phyloP scores from a whole-genome alignment of 2,329 filamentous ascomycete species.

The Thelonectria blattea region DNA sequence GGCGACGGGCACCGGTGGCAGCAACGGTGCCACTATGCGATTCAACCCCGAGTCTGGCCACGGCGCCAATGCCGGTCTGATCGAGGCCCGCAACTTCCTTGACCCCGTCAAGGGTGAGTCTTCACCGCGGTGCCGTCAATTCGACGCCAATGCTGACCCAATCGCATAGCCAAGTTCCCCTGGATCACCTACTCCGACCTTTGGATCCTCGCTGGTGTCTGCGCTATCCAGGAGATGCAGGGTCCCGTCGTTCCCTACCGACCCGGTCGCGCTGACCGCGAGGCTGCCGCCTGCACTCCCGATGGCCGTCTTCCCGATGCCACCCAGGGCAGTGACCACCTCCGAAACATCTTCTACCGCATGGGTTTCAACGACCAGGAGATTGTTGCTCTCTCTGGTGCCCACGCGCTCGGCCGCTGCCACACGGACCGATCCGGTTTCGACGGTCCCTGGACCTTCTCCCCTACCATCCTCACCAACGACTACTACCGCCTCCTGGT shows the following conservation, averaged over 20 bases:
- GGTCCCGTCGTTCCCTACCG: conserved; percentile 88
- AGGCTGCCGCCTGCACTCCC: conserved; percentile 85
- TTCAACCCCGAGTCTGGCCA: conserved; percentile 89
- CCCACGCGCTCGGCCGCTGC: conserved; percentile 87
- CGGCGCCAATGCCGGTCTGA: conserved; percentile 91
- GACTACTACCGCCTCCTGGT: conserved; percentile 90
- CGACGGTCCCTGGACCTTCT: conserved; percentile 91
- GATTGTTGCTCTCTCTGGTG: conserved; percentile 88
- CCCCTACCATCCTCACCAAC: conserved; percentile 89
- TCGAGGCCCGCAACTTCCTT: conserved; percentile 87
- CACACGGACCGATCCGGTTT: conserved; percentile 89
- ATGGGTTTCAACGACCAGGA: conserved; percentile 99
- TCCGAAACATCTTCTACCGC: conserved; percentile 90
- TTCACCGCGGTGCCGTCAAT: background rate
- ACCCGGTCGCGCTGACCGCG: conserved; percentile 81
- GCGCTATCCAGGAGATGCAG: conserved; percentile 93
- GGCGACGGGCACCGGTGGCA: conserved; percentile 85
- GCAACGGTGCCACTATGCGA: conserved; percentile 96
- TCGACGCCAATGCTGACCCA: conserved; percentile 14
- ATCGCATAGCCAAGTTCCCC: conserved; percentile 68
- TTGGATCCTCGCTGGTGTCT: conserved; percentile 88
- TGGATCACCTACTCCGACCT: conserved; percentile 98
- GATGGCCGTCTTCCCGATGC: conserved; percentile 88
- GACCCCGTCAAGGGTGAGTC: conserved; percentile 82
- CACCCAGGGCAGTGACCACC: conserved; percentile 76